Evolutionary conservation across 2,329 filamentous ascomycete genomes (phyloP), one percentile per base, ranked within the genome.

Genomic region (Phaeosphaeria sp.): DNA sequence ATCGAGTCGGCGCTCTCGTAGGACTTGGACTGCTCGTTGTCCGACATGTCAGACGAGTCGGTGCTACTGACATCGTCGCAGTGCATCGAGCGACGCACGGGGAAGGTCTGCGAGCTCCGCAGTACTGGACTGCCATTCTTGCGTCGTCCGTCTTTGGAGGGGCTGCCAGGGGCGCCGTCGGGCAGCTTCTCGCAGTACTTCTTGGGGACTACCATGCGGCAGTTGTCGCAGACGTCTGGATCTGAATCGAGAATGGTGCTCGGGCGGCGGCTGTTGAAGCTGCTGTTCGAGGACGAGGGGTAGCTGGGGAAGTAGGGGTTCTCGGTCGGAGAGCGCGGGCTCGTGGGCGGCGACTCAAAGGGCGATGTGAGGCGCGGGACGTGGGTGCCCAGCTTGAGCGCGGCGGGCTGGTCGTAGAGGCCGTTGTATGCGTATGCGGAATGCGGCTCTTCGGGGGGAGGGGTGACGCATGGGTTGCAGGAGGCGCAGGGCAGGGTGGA

Each of bases 221-320:
- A 87, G 71, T 84, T 86, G 53, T 84, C 84, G 72, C 85, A 87
- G 13, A 81, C 82, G 46, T 85, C 83, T 43, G 79, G 77, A 54
- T 85, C 83, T 2, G 78, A 77, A 61, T 78, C 81, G 27, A 77
- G 65, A 53, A 72, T 71, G 65, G 67, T 74, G 64, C 75, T 77
- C 2, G 74, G 62, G 42, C 76, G 64, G 47, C 73, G 61, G 20
- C 67, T 68, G 52, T 64, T 66, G 44, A 75, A 74, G 59, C 68
- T 71, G 57, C 66, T 69, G 49, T 68, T 66, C 20, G 74, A 69
- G 6, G 74, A 69, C 8, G 69, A 69, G 33, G 69, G 60, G 33
- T 74, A 65, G 64, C 70, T 76, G 21, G 83, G 72, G 57, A 86
- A 86, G 64, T 83, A 84, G 0, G 84, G 83, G 61, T 84, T 83